Conservation (phyloP, 2,329 filamentous ascomycete species). For the Cryphonectria naterciae region DNA sequence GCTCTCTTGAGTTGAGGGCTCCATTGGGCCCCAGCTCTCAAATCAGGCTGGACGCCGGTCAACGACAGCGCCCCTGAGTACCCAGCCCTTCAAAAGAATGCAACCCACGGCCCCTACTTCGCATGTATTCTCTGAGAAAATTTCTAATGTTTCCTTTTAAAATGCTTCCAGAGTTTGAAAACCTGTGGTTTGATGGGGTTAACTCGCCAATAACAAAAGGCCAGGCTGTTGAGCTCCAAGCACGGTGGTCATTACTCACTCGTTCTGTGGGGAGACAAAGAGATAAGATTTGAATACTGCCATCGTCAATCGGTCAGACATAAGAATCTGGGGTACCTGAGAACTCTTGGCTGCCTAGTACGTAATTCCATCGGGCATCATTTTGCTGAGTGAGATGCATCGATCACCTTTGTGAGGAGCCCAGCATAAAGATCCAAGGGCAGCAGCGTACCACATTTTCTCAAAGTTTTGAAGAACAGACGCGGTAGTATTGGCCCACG, state of each 20-base stretch:
- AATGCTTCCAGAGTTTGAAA: background rate
- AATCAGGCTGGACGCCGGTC: background rate
- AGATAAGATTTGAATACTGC: background rate
- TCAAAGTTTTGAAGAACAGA: background rate
- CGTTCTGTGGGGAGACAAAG: background rate
- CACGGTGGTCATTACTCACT: background rate
- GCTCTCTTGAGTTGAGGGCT: background rate
- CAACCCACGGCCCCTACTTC: background rate
- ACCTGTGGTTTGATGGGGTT: background rate
- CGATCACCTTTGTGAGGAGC: background rate
- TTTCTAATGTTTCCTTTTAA: background rate
- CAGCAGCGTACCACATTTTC: background rate
- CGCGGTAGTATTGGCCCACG: background rate
- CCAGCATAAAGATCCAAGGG: background rate
- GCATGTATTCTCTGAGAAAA: background rate
- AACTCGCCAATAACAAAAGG: background rate
- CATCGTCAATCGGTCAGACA: background rate
- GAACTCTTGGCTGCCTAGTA: background rate
- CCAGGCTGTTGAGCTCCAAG: background rate
- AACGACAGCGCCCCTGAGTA: background rate
- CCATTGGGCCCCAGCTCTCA: too few relatives aligned
- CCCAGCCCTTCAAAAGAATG: background rate
- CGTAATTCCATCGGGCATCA: background rate
- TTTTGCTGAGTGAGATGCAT: background rate
- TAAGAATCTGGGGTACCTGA: background rate